Percentiles rank a stretch among this genome's conserved stretches.
Evolutionary conservation across 2,329 filamentous ascomycete species (phyloP).

Genomic region (Trichoderma atrobrunneum): DNA sequence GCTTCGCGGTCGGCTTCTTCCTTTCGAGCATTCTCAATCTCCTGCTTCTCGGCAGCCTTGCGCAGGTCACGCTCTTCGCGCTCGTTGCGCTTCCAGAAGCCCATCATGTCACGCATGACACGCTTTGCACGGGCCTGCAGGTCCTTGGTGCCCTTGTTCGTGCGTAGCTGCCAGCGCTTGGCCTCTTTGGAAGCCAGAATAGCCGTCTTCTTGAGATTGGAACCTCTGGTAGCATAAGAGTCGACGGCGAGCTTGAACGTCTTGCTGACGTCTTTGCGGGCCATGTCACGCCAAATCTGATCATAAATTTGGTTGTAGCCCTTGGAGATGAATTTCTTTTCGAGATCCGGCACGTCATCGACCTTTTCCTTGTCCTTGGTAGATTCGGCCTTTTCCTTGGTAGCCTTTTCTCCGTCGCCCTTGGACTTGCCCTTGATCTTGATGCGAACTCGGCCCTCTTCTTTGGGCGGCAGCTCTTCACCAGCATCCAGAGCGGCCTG

Average conservation of each 20-base stretch:
- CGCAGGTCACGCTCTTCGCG: constrained; percentile 92
- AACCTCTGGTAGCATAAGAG: constrained; percentile 81
- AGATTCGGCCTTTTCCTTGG: constrained; percentile 47
- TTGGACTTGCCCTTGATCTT: constrained; percentile 57
- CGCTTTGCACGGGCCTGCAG: constrained; percentile 95
- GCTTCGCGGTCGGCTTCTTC: constrained; percentile 97
- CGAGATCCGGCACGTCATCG: constrained; percentile 52
- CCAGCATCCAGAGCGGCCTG: constrained; percentile 80
- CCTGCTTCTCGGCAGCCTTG: constrained; percentile 91
- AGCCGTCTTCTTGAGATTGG: constrained; percentile 97
- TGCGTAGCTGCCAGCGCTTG: constrained; percentile 92
- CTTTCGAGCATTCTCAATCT: constrained; percentile 93
- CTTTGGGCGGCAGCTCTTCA: constrained; percentile 62
- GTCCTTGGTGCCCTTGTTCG: constrained; percentile 98
- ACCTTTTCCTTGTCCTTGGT: constrained; percentile 52
- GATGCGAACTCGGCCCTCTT: constrained; percentile 60
- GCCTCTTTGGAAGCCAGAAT: constrained; percentile 96
- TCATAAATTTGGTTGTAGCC: constrained; percentile 97
- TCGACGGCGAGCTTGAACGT: constrained; percentile 84
- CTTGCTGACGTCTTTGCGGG: constrained; percentile 90
- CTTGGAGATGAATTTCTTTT: constrained; percentile 76
- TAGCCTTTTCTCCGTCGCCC: constrained; percentile 40
- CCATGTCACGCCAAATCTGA: constrained; percentile 93
- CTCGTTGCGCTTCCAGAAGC: constrained; percentile 99
- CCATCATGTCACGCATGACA: constrained; percentile 99